Evolutionary conservation across 371 early-diverging fungal species (phyloP).

Genomic region (Rhizopus microsporus): DNA sequence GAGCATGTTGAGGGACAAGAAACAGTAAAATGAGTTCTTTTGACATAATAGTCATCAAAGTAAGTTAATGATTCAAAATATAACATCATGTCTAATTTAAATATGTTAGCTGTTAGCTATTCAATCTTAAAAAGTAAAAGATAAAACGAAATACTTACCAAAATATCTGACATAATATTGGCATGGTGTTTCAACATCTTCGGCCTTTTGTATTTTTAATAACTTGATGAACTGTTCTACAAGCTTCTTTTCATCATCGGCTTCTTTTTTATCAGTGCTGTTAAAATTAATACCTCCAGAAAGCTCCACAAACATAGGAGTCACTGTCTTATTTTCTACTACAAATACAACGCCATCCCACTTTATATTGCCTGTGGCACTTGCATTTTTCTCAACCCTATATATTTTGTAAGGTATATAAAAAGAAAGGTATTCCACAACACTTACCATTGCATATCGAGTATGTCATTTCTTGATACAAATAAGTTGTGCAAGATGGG

Average conservation of each 20-base stretch:
- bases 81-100: constrained; percentile 8
- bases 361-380: constrained; percentile 12
- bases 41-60: constrained; percentile 9
- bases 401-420: constrained; percentile 10
- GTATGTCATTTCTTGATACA: constrained; percentile 12
- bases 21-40: constrained; percentile 9
- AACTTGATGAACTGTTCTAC: constrained; percentile 10
- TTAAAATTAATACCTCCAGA: constrained; percentile 12
- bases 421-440: constrained; percentile 6
- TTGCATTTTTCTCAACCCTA: constrained; percentile 18
- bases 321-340: constrained; percentile 12
- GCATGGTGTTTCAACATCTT: constrained; percentile 6
- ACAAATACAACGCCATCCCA: constrained; percentile 21
- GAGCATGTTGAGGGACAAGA: constrained; percentile 2
- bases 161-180: constrained; percentile 13
- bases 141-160: constrained; percentile 7
- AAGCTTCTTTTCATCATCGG: constrained; percentile 17
- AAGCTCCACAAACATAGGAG: constrained; percentile 18
- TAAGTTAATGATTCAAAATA: constrained; percentile 9
- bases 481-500: constrained; percentile 15
- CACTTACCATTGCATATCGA: constrained; percentile 17
- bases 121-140: no score
- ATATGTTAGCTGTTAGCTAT: no score
- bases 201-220: constrained; percentile 14
- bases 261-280: constrained; percentile 11